phyloP scores from a whole-genome alignment of 345 rosid species.

The Aquilaria malaccensis region DNA sequence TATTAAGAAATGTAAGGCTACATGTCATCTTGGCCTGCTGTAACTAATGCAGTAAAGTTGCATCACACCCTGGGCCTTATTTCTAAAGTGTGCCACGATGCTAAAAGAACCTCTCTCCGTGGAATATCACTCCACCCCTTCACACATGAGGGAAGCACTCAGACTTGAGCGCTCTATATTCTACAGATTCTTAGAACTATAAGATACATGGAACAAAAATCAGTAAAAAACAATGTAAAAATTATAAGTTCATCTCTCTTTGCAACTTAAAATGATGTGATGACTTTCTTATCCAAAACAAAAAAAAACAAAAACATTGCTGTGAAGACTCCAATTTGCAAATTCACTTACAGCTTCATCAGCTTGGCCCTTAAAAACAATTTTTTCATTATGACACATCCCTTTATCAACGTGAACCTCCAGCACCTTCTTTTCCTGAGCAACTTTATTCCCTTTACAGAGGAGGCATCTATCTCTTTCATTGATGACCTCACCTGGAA shows the following conservation, averaged over 20 bases:
- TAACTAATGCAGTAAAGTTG: no score
- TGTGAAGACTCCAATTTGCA: background rate
- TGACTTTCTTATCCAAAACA: background rate
- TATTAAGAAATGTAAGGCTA: no score
- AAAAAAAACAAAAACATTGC: background rate
- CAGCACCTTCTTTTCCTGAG: conserved; percentile 46
- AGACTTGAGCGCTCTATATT: background rate
- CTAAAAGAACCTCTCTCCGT: no score
- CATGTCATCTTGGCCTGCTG: no score
- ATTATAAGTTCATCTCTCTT: background rate
- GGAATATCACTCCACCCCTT: no score
- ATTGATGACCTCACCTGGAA: conserved; percentile 43
- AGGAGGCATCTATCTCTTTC: conserved; percentile 48
- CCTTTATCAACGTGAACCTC: conserved; percentile 61
- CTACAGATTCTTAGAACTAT: background rate
- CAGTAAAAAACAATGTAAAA: background rate
- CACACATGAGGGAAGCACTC: no score
- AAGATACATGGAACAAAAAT: background rate
- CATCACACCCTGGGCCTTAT: no score
- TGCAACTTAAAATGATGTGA: background rate
- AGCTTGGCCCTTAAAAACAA: conserved; percentile 47
- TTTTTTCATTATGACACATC: conserved; percentile 46
- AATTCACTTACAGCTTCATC: conserved; percentile 51
- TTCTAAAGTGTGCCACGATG: no score
- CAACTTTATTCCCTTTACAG: conserved; percentile 44